Evolutionary conservation across 345 rosid species (phyloP).

Genomic region (Clausena lansium): DNA sequence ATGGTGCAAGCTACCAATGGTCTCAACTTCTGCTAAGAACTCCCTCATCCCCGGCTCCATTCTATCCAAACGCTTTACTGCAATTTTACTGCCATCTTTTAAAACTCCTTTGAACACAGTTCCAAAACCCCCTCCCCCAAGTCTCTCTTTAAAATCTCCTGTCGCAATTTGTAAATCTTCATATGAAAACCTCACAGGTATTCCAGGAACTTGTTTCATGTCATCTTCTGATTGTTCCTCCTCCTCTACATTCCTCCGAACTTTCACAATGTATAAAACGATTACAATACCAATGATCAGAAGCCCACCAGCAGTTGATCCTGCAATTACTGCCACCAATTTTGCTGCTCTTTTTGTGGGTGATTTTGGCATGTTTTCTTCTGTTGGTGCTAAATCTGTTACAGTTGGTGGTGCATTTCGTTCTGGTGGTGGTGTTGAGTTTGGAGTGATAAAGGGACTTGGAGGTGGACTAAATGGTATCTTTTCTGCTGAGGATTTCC

Average conservation of each 20-base stretch:
- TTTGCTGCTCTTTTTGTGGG: not conserved
- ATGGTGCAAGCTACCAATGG: slow-evolving; percentile 34
- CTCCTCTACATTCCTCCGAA: not conserved
- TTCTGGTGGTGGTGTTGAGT: not conserved
- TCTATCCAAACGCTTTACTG: slow-evolving; percentile 17
- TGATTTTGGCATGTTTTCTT: not conserved
- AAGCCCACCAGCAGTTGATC: not conserved
- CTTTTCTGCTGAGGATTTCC: not conserved
- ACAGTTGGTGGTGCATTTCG: not conserved
- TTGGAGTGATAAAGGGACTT: not conserved
- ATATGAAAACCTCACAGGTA: slow-evolving; percentile 17
- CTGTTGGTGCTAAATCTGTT: not conserved
- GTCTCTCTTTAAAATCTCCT: slow-evolving; percentile 11
- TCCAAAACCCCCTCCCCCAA: slow-evolving; percentile 24
- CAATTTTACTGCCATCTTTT: slow-evolving; percentile 13
- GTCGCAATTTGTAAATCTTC: slow-evolving; percentile 17
- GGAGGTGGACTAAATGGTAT: not conserved
- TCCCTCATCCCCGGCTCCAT: slow-evolving; percentile 17
- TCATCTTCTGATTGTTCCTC: slow-evolving; percentile 17
- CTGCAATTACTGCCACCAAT: not conserved
- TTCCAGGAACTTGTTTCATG: slow-evolving; percentile 19
- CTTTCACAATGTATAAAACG: not conserved
- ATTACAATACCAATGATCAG: not conserved
- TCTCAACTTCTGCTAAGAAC: slow-evolving; percentile 36
- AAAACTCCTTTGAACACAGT: slow-evolving; percentile 21